These are phyloP conservation scores for Fagus sylvatica DNA, from an alignment of 306 rosid genomes.

Conservation along the genomic window DNA sequence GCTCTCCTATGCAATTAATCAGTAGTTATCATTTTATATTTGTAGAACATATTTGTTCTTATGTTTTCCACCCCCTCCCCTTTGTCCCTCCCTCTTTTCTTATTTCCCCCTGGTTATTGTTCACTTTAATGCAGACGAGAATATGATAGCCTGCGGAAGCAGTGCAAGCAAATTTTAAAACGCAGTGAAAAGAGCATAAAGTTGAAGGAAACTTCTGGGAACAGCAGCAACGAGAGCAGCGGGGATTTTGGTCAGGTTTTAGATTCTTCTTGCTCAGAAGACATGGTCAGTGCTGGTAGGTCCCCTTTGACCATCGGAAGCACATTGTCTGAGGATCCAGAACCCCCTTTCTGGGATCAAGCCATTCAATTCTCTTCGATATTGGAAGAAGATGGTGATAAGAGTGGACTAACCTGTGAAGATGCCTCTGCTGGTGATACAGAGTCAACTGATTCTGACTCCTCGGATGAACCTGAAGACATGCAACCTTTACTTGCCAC, in stretches of 20 bases:
- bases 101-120: slow-evolving; percentile 4
- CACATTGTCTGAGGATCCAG: slow-evolving; percentile 59
- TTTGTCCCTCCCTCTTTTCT: not conserved
- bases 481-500: slow-evolving; percentile 59
- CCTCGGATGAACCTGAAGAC: slow-evolving; percentile 78
- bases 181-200: slow-evolving; percentile 52
- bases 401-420: slow-evolving; percentile 46
- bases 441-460: slow-evolving; percentile 83
- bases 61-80: not conserved
- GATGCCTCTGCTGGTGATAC: slow-evolving; percentile 62
- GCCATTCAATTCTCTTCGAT: slow-evolving; percentile 33
- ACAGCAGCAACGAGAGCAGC: slow-evolving; percentile 53
- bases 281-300: slow-evolving; percentile 73
- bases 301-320: slow-evolving; percentile 80
- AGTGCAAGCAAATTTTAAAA: slow-evolving; percentile 66
- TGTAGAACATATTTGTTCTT: too few relatives aligned
- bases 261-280: slow-evolving; percentile 90
- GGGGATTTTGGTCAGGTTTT: slow-evolving; percentile 51
- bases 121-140: slow-evolving; percentile 62
- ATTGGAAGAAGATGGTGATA: slow-evolving; percentile 66
- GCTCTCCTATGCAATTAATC: not conserved
- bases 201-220: slow-evolving; percentile 57
- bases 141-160: slow-evolving; percentile 81
- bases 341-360: slow-evolving; percentile 9
- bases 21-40: not conserved